Base-by-base conservation (phyloP, 106 monocot species). In the Apostasia ramifera region DNA sequence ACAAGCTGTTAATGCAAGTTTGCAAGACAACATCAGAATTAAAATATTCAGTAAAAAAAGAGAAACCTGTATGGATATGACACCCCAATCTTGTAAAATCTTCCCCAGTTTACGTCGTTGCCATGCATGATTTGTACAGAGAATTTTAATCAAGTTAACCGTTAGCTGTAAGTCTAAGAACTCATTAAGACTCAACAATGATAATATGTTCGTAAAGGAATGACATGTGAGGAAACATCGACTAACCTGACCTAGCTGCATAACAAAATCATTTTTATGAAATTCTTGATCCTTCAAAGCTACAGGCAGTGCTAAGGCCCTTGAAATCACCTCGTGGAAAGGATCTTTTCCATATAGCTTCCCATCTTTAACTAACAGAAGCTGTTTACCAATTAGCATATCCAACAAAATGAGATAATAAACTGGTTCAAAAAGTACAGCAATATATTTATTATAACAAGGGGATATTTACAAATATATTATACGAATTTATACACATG, bases 81-180 rank as follows among this genome's bases (percentile, higher is more conserved):
- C 68, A 72, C 98, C 85, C 92, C 98, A 98, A 78, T 98, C 93
- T 67, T 98, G 93, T 44, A 98, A 76, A 66, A 87, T 82, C 68
- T 93, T 93, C 55, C 98, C 98, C 77, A 98, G 87, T 78, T 98
- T 98, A 7, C 98, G 87, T 2, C 87, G 79, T 69, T 98, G 93
- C 98, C 98, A 98, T 71, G 98, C 81, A 83, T 72, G 67, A 69
- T 98, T 98, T 79, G 98, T 80, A 76, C 93, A 98, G 60, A 93
- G 81, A 77, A 98, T 79, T 84, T 93, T 98, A 73, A 98, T 76
- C 79, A 98, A 80, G 72, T 90, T 87, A 70, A 90, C 62, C 67
- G 88, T 66, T 47, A 98, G 71, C 98, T 98, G 59, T 73, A 82
- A 2, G 47, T 53, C 61, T 44, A 78, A 46, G 66, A 53, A 59